Base-by-base conservation (phyloP, 192 early-diverging fungal genomes). In the Coemansia sp. region DNA sequence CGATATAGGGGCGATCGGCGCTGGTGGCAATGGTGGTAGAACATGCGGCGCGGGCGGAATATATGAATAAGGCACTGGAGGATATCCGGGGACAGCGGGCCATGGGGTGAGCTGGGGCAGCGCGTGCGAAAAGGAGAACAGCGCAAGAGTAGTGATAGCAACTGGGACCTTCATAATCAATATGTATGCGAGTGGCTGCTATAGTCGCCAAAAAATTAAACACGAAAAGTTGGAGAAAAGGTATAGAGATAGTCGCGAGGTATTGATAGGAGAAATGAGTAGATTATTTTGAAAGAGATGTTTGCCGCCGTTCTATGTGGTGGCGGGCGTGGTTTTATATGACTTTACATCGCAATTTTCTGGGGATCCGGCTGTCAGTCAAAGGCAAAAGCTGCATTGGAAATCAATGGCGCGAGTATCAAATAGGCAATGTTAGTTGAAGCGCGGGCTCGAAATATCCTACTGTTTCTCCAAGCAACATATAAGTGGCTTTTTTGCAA, bases 71-170 rank as follows among this genome's bases (percentile, higher is more conserved):
- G 70, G 69, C n/a, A 65, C 57, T 16, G 42, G 59, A 17, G 68
- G 57, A 53, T 61, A 61, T 17, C 56, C 70, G 19, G 65, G 50
- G n/a, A 74, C 77, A 7, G 69, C 72, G 31, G 77, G 77, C 72
- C 69, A 74, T 0, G 77, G 77, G 33, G 59, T 40, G 29, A 50
- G 44, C 14, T 62, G 44, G 11, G 77, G 72, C 34, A 50, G 14
- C 5, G 66, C 73, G 41, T 51, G 17, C 7, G 66, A 63, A 16
- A 69, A n/a, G 19, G 65, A 66, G 21, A 75, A 16, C 35, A 70
- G 54, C 7, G 78, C 69, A 31, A 80, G 66, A 34, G 73, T 57
- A 21, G 73, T 59, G 37, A 80, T 75, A n/a, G 73, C 78, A 60
- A 75, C 36, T 3, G 60, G 42, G n/a, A 80, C 62, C 69, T 75